Evolutionary conservation across 495 filamentous ascomycete genomes (phyloP), one percentile per base, ranked within the genome.

Genomic region (Xylaria castorea): DNA sequence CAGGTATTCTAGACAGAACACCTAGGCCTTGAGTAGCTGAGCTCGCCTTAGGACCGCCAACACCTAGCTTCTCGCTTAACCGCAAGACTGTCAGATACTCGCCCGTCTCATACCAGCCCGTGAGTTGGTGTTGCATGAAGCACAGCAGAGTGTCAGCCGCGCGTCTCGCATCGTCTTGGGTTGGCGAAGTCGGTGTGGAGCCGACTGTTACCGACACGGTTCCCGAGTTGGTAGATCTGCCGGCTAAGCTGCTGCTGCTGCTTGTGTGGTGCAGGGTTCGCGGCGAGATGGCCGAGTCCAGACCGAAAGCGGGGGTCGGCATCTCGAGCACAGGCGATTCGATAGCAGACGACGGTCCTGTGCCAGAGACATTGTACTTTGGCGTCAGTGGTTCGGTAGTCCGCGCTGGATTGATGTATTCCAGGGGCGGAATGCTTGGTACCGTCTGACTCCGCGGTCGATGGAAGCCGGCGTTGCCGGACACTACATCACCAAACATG

Each of bases 361-460:
- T 86, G 36, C 86, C 83, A 14, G 90, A 82, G 57, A 85, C 81
- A 72, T 88, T 85, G 50, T 87, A 88, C 81, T 93, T 94, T 9
- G 90, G 88, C 25, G 88, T 90, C 44, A 91, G 75, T 11, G 90
- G 86, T 50, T 94, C 92, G 16, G 87, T 85, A 3, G 85, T 81
- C 62, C 90, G 85, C 27, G 90, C 81, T 67, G 89, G 87, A 53
- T 91, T 89, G 75, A 94, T 88, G 76, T 92, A 91, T 61, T 89
- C 90, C 6, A 93, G 87, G 75, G 96, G 92, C 32, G 74, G 76
- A 66, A 92, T 81, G 36, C 90, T 87, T 34, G 96, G 95, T 67
- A 97, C 96, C 0, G 96, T 98, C 81, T 97, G 94, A 81, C 94
- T 97, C 79, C 96, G 89, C 34, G 93, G 94, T 44, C 95, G 89